A percentile compares a stretch with the other conserved stretches of the same genome.
Evolutionary conservation across 2,329 filamentous ascomycete genomes (phyloP).

Genomic region (Ophiocordyceps unilateralis): DNA sequence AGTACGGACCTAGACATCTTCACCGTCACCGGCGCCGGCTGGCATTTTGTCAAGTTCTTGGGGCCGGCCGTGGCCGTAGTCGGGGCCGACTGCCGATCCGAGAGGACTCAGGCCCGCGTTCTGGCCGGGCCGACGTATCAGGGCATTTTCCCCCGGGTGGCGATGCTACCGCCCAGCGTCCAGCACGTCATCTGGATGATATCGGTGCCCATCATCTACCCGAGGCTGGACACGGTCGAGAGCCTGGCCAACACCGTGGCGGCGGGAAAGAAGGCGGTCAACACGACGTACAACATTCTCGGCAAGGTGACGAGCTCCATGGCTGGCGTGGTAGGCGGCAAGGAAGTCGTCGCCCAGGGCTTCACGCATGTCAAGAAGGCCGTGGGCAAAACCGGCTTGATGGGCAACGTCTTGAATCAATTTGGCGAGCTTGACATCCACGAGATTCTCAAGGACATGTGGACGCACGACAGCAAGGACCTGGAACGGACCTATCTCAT

Average conservation of each 20-base stretch:
- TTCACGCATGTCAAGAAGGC: constrained; percentile 94
- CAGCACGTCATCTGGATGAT: constrained; percentile 97
- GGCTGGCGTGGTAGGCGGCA: constrained; percentile 87
- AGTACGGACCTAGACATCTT: constrained; percentile 82
- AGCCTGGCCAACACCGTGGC: constrained; percentile 80
- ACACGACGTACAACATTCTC: constrained; percentile 87
- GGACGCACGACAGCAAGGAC: constrained; percentile 97
- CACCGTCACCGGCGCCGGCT: constrained; percentile 90
- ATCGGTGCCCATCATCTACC: constrained; percentile 79
- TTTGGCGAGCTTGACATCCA: constrained; percentile 92
- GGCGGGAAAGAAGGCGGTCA: constrained; percentile 91
- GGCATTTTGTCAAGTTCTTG: constrained; percentile 96
- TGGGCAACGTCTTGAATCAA: constrained; percentile 89
- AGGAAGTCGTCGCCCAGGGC: constrained; percentile 78
- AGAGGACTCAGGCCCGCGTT: constrained; percentile 77
- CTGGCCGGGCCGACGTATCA: constrained; percentile 95
- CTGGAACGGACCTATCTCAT: constrained; percentile 93
- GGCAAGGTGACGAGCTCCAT: constrained; percentile 92
- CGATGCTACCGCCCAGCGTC: constrained; percentile 74
- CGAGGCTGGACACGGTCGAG: constrained; percentile 79
- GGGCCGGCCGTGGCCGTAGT: constrained; percentile 82
- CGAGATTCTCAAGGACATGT: constrained; percentile 89
- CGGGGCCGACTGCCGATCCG: constrained; percentile 80
- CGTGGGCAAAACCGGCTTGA: constrained; percentile 84
- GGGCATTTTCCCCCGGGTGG: constrained; percentile 90